Evolutionary conservation across 2,329 filamentous ascomycete species (phyloP).

Genomic region (Aureobasidium lini): DNA sequence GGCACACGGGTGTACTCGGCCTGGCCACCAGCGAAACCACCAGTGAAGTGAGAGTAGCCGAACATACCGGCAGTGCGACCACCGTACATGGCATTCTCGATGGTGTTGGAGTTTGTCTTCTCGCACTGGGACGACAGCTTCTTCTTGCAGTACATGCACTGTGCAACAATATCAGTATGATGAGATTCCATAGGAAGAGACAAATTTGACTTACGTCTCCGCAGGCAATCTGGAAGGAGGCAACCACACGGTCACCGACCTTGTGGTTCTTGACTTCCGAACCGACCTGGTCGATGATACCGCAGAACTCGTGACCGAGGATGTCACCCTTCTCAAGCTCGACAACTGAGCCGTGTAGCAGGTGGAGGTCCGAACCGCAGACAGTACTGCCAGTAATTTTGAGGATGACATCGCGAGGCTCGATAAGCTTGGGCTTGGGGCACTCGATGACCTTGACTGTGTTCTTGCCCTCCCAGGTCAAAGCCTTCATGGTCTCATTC

Average conservation of each 20-base stretch:
- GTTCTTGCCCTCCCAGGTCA: slow-evolving; percentile 78
- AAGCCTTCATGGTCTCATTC: slow-evolving; percentile 65
- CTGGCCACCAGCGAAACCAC: slow-evolving; percentile 81
- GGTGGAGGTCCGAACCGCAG: slow-evolving; percentile 54
- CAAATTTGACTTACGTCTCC: slow-evolving; percentile 25
- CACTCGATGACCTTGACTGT: slow-evolving; percentile 63
- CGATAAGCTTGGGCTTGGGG: slow-evolving; percentile 63
- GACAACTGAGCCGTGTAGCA: slow-evolving; percentile 44
- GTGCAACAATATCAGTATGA: not conserved
- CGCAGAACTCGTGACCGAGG: slow-evolving; percentile 46
- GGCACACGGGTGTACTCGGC: slow-evolving; percentile 82
- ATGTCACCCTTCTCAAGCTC: slow-evolving; percentile 46
- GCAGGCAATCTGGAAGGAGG: slow-evolving; percentile 75
- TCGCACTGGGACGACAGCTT: slow-evolving; percentile 76
- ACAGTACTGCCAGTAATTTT: slow-evolving; percentile 63
- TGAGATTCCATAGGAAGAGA: not conserved
- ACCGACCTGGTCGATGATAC: slow-evolving; percentile 42
- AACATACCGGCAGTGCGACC: slow-evolving; percentile 62
- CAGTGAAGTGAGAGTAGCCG: slow-evolving; percentile 62
- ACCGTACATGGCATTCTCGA: slow-evolving; percentile 70
- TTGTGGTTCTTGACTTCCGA: slow-evolving; percentile 35
- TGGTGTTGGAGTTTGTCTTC: slow-evolving; percentile 66
- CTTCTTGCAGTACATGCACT: slow-evolving; percentile 70
- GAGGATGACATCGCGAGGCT: slow-evolving; percentile 69
- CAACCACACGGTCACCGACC: slow-evolving; percentile 59